Base-by-base conservation (phyloP, 2,329 filamentous ascomycete species). In the Leptographium flavum region DNA sequence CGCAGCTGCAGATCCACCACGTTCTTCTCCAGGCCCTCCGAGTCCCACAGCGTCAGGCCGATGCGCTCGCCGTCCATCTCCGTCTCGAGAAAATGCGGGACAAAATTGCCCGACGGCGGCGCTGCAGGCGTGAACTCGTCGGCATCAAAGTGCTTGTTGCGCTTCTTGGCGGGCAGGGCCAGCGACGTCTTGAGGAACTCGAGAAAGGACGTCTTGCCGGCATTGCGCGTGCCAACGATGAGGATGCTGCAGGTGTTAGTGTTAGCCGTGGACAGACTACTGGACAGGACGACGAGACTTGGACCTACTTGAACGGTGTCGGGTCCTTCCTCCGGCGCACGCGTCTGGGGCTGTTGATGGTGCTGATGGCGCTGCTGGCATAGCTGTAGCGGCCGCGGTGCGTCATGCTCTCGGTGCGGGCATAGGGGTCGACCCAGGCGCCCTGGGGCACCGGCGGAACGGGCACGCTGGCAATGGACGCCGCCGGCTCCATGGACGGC, bases 361-460 rank as follows among this genome's bases (percentile, higher is more conserved):
- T 83, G 69, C 86, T 94, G 53, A 90, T 76, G 45, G 85, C 83
- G 63, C 84, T 93, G 67, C 85, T 94, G 47, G 90, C 87, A 65
- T 95, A 96, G 67, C 88, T 95, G 66, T 94, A 94, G 53, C 92
- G 83, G 49, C 90, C 87, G 55, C 92, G 87, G 64, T 96, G 82
- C 55, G 90, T 88, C 86, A 96, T 95, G 71, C 90, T 95, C 68
- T 93, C 86, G 31, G 83, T 81, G 51, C 85, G 76, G 39, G 83
- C 79, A 58, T 92, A 92, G 14, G 85, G 83, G 56, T 94, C 87
- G 51, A 75, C 71, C 55, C 69, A 74, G 40, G 73, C 73, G 47
- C 73, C 73, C 59, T 68, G 73, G 39, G 76, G 76, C 43, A 81
- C 66, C 2, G 79, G 76, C 44, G 76, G 76, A 38, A 73, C 62